Evolutionary conservation across 768 basidiomycete species (phyloP).

Genomic region (Lactarius hengduanensis): DNA sequence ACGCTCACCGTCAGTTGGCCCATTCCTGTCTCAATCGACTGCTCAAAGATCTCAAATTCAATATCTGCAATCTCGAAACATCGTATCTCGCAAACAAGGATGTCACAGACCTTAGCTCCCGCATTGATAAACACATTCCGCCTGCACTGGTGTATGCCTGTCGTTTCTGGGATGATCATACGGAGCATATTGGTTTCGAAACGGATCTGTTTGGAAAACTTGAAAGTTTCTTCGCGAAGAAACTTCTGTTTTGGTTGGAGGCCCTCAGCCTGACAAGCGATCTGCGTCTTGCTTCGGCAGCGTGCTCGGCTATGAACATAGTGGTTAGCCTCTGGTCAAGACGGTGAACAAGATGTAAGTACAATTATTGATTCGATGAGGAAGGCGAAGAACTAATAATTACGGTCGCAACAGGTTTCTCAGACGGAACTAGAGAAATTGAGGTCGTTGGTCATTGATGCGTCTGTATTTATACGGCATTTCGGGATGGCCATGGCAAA

Average conservation of each 20-base stretch:
- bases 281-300: neutral
- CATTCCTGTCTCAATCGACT: neutral
- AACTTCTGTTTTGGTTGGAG: constrained; percentile 9
- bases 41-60: neutral
- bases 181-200: neutral
- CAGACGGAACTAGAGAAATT: neutral
- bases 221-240: neutral
- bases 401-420: neutral
- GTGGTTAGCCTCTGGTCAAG: neutral
- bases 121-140: neutral
- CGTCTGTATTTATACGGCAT: neutral
- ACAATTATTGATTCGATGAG: neutral
- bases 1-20: neutral
- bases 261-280: neutral
- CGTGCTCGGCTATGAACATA: neutral
- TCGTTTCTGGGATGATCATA: constrained; percentile 6
- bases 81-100: neutral
- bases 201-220: neutral
- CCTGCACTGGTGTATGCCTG: neutral
- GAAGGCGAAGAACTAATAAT: neutral
- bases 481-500: neutral
- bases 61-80: neutral
- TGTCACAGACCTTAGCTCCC: neutral
- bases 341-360: neutral
- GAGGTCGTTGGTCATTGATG: neutral